Evolutionary conservation across 192 early-diverging fungal species (phyloP).

Genomic region (Piromyces finnis): DNA sequence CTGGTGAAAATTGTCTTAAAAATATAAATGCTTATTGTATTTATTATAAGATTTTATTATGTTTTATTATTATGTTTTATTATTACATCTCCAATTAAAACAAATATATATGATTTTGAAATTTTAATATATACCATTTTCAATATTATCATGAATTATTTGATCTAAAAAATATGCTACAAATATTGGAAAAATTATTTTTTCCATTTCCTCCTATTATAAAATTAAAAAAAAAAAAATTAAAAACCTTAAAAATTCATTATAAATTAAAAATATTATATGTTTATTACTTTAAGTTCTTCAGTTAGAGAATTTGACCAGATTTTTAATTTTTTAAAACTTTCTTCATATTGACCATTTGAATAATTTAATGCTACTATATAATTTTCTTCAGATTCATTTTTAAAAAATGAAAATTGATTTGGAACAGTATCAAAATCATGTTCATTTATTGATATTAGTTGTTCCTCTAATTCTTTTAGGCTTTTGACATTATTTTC

Average conservation of each 20-base stretch:
- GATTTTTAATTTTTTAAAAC: background rate
- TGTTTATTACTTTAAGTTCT: background rate
- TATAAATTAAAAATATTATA: too few species aligned
- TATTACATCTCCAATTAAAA: too few species aligned
- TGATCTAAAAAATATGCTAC: background rate
- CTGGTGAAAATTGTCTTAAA: background rate
- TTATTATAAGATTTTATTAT: too few species aligned
- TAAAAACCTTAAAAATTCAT: background rate
- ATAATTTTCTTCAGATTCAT: background rate
- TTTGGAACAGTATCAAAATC: background rate
- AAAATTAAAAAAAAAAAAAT: too few species aligned
- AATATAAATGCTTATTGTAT: too few species aligned
- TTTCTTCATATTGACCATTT: background rate
- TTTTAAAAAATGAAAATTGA: background rate
- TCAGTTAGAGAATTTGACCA: background rate
- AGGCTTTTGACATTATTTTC: background rate
- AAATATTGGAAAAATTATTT: background rate
- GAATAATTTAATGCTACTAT: background rate
- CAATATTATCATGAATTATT: background rate
- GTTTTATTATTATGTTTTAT: too few species aligned
- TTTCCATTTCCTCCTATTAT: background rate
- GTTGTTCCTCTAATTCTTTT: background rate
- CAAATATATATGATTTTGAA: too few species aligned
- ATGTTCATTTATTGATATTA: background rate
- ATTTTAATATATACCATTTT: background rate